Evolutionary conservation across 139 green algal genomes (phyloP).

Genomic region (Micractinium sp.): DNA sequence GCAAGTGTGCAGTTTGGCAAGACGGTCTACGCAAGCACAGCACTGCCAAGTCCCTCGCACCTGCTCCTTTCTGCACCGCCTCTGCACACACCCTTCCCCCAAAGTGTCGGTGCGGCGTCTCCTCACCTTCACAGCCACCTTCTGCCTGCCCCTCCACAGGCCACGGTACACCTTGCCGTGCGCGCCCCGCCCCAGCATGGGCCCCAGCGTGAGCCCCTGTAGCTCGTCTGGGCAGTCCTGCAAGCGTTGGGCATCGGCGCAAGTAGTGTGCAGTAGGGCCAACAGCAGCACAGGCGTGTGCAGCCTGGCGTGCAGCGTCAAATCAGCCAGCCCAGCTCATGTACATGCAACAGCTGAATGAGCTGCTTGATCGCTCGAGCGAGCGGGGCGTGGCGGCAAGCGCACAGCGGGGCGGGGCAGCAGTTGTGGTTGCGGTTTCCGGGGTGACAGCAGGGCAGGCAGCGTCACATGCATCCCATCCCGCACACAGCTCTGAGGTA

Average conservation of each 20-base stretch:
- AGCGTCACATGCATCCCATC: no score
- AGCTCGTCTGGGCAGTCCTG: conserved; percentile 16
- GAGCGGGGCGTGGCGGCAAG: no score
- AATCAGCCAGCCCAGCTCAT: no score
- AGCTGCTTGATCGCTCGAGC: no score
- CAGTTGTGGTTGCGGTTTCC: no score
- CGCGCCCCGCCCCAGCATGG: conserved; percentile 51
- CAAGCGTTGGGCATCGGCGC: not conserved
- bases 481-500: no score
- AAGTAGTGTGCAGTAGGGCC: not conserved
- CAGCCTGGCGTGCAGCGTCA: not conserved
- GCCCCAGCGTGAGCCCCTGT: conserved; percentile 50
- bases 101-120: not conserved
- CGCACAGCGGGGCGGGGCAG: no score
- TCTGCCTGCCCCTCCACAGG: conserved; percentile 19
- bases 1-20: no score
- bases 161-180: conserved; percentile 59
- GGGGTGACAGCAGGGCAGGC: no score
- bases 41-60: no score
- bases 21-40: no score
- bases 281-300: not conserved
- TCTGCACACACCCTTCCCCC: not conserved
- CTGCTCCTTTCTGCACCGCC: not conserved
- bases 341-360: no score
- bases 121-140: conserved; percentile 59